Percentiles rank a stretch among this genome's conserved stretches.
phyloP scores from a whole-genome alignment of 2,329 filamentous ascomycete species.

The Daldinia sp. region DNA sequence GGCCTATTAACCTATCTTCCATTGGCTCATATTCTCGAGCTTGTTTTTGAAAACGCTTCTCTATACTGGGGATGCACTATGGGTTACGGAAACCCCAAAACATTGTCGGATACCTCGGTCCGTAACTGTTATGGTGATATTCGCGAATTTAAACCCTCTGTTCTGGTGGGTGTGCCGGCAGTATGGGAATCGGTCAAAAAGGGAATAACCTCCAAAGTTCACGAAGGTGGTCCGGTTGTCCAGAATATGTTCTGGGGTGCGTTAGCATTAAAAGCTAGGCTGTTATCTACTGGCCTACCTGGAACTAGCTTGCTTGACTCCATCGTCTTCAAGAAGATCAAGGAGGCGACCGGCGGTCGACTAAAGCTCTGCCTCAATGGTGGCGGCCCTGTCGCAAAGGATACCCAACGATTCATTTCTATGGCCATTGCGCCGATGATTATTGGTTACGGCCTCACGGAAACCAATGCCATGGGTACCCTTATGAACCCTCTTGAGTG shows the following conservation, averaged over 20 bases:
- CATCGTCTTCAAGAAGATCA: constrained; percentile 90
- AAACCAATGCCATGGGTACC: constrained; percentile 82
- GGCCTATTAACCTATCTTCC: constrained; percentile 86
- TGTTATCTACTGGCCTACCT: constrained; percentile 68
- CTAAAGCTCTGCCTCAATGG: constrained; percentile 88
- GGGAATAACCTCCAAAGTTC: constrained; percentile 82
- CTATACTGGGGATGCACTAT: constrained; percentile 89
- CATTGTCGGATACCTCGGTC: constrained; percentile 83
- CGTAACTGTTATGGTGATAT: constrained; percentile 91
- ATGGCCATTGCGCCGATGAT: constrained; percentile 92
- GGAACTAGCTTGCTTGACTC: constrained; percentile 79
- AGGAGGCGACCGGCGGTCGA: constrained; percentile 86
- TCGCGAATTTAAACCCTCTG: constrained; percentile 83
- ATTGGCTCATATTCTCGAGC: constrained; percentile 89
- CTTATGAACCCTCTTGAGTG: constrained; percentile 83
- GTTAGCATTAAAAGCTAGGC: constrained; percentile 63
- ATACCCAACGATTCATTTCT: constrained; percentile 88
- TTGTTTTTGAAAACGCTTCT: constrained; percentile 87
- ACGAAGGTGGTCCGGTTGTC: constrained; percentile 74
- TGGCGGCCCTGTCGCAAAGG: constrained; percentile 84
- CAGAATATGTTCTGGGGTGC: constrained; percentile 80
- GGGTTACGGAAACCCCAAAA: constrained; percentile 90
- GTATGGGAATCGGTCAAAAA: constrained; percentile 96
- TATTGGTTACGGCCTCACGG: constrained; percentile 86
- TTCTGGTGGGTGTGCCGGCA: constrained; percentile 87